These are phyloP conservation scores for Extremus antarcticus DNA, from an alignment of 495 filamentous ascomycete species.

Conservation along the genomic window DNA sequence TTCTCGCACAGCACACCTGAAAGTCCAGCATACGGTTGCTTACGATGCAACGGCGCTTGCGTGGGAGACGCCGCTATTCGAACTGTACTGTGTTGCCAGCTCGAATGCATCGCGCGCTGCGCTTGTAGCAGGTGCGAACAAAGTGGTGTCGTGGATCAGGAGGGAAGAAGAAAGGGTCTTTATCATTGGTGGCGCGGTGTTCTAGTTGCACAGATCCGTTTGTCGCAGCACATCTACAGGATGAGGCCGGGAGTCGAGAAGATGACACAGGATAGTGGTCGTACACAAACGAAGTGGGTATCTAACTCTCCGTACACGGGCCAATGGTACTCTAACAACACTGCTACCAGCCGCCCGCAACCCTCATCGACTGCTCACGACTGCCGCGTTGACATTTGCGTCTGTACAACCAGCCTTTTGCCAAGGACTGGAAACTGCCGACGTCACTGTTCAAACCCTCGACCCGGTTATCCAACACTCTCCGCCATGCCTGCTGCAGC, in stretches of 20 bases:
- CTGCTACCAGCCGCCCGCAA: slow-evolving; percentile 1
- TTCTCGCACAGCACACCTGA: slow-evolving; percentile 68
- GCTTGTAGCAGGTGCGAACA: slow-evolving; percentile 74
- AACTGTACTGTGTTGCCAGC: slow-evolving; percentile 88
- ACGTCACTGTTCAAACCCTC: slow-evolving; percentile 23
- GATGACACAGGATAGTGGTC: too few relatives aligned
- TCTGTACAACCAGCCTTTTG: slow-evolving; percentile 28
- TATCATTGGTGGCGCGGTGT: slow-evolving; percentile 84
- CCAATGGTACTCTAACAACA: background rate
- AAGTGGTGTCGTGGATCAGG: slow-evolving; percentile 78
- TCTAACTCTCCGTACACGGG: background rate
- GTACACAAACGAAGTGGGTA: background rate
- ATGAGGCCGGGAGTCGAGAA: too few relatives aligned
- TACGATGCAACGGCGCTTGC: slow-evolving; percentile 67
- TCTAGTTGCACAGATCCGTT: too few relatives aligned
- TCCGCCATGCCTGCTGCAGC: slow-evolving; percentile 34
- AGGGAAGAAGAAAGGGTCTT: slow-evolving; percentile 87
- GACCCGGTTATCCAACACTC: slow-evolving; percentile 22
- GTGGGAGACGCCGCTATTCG: slow-evolving; percentile 83
- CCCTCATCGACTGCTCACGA: background rate
- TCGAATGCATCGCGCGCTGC: slow-evolving; percentile 63
- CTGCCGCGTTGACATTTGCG: background rate
- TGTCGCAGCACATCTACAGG: too few relatives aligned
- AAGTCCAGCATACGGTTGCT: slow-evolving; percentile 68
- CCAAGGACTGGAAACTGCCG: slow-evolving; percentile 28